A percentile compares a stretch with the other conserved stretches of the same genome.
These are phyloP conservation scores for Lavandula angustifolia DNA, from an alignment of 257 asterid species.

Conservation along the genomic window DNA sequence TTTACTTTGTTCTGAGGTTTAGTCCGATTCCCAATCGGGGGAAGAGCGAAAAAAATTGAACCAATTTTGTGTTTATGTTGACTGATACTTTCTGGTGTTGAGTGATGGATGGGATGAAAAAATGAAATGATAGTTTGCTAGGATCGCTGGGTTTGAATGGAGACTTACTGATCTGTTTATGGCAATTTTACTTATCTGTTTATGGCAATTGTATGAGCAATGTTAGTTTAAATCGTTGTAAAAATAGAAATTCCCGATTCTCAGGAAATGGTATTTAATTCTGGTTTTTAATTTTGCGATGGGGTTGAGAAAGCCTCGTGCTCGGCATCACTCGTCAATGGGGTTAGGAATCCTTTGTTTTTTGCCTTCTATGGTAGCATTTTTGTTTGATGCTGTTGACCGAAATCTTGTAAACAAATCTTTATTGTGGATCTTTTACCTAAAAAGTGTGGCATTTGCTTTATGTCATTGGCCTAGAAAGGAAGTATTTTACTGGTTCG, in stretches of 20 bases:
- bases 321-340: background rate
- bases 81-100: constrained; percentile 21
- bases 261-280: constrained; percentile 11
- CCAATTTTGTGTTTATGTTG: constrained; percentile 4
- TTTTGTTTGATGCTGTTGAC: constrained; percentile 29
- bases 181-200: constrained; percentile 5
- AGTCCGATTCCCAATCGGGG: background rate
- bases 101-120: constrained; percentile 26
- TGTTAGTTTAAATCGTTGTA: constrained; percentile 5
- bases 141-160: constrained; percentile 27
- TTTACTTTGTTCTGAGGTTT: constrained; percentile 2
- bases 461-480: constrained; percentile 18
- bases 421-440: constrained; percentile 18
- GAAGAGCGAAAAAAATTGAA: constrained; percentile 16
- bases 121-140: constrained; percentile 15
- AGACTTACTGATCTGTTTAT: constrained; percentile 21
- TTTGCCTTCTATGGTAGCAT: constrained; percentile 5
- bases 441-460: constrained; percentile 26
- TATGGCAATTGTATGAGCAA: constrained; percentile 18
- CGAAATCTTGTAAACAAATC: constrained; percentile 20
- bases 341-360: background rate
- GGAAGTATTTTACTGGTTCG: constrained; percentile 27
- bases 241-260: background rate
- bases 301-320: background rate
- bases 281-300: constrained; percentile 13